Evolutionary conservation across 805 yeast genomes (phyloP).

Genomic region (Ogataea nonfermentans): DNA sequence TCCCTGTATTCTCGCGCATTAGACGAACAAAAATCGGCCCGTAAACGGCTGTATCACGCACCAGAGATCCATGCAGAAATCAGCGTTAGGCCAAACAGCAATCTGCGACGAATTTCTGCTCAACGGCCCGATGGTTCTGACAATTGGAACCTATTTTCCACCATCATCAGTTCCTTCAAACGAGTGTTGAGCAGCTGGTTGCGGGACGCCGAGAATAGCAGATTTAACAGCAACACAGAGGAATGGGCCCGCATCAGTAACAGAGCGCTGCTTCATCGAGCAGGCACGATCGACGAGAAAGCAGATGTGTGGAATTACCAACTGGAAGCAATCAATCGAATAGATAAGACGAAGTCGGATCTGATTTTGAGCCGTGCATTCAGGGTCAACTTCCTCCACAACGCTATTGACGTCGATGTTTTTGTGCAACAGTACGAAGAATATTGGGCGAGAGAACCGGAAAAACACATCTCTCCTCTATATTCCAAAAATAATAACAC

Average conservation of each 20-base stretch:
- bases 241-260: conserved; percentile 19
- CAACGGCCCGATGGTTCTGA: neutral
- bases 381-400: conserved; percentile 15
- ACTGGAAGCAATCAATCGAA: neutral
- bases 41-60: too few species aligned
- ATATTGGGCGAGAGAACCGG: conserved; percentile 22
- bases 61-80: too few species aligned
- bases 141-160: conserved; percentile 19
- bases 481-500: conserved; percentile 21
- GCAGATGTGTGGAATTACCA: conserved; percentile 1
- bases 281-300: neutral
- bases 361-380: neutral
- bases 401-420: conserved; percentile 60
- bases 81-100: too few species aligned
- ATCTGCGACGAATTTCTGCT: too few species aligned
- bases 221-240: conserved; percentile 21
- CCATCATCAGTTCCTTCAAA: conserved; percentile 15
- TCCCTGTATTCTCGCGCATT: too few species aligned
- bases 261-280: neutral
- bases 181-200: conserved; percentile 17
- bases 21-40: too few species aligned
- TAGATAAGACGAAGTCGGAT: conserved; percentile 1
- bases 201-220: conserved; percentile 9
- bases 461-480: conserved; percentile 23
- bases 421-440: conserved; percentile 60